Conservation (phyloP, 164 flowering plant genomes). For the Magnolia kwangsiensis region DNA sequence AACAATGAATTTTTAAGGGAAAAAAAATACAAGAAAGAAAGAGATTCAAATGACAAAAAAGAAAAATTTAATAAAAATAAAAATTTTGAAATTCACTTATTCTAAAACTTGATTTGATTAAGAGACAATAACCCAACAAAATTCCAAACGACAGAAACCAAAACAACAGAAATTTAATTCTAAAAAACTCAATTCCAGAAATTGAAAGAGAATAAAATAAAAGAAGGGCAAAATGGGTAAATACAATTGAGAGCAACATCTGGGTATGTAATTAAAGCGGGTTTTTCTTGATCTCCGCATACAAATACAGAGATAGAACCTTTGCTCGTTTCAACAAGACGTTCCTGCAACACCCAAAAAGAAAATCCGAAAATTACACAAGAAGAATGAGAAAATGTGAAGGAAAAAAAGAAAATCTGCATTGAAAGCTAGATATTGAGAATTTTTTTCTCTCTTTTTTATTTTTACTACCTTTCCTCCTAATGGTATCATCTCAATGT, state of each 20-base stretch:
- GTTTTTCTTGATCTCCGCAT: constrained; percentile 69
- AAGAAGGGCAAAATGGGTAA: background rate
- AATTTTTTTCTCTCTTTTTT: background rate
- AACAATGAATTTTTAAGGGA: too few relatives aligned
- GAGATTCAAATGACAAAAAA: too few relatives aligned
- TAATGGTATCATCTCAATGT: constrained; percentile 44
- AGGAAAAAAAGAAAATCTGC: constrained; percentile 6
- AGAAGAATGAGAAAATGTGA: background rate
- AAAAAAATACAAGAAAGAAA: too few relatives aligned
- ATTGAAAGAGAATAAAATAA: background rate
- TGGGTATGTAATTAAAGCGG: constrained; percentile 64
- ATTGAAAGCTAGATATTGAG: constrained; percentile 10
- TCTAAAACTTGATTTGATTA: background rate
- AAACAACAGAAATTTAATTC: background rate
- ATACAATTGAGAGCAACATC: constrained; percentile 73
- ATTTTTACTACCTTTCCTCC: constrained; percentile 46
- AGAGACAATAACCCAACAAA: constrained; percentile 9
- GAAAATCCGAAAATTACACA: background rate
- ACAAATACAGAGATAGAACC: constrained; percentile 60
- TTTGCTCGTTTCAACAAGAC: constrained; percentile 47
- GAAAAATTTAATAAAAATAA: too few relatives aligned
- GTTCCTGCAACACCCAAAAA: constrained; percentile 41
- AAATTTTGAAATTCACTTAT: background rate
- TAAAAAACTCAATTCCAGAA: constrained; percentile 1
- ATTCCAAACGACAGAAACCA: background rate